Base-by-base conservation (phyloP, 192 early-diverging fungal species). In the Hyaloraphidium curvatum region DNA sequence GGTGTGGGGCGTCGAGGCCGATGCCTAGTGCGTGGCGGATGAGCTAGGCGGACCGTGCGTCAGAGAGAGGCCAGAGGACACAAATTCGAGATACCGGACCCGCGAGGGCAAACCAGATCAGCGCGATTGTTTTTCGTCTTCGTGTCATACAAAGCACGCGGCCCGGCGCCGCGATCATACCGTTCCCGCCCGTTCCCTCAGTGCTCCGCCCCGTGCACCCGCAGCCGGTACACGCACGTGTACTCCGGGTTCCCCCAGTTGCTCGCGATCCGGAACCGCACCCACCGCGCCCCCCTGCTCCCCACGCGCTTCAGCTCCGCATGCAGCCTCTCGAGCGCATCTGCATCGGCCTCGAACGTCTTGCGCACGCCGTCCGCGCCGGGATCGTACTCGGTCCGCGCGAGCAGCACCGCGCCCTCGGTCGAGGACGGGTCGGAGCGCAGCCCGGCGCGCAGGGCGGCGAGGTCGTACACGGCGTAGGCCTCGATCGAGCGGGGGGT, bases 151-250 rank as follows among this genome's bases (percentile, higher is more conserved):
- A n/a, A n/a, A n/a, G n/a, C n/a, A n/a, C n/a, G n/a, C n/a, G n/a
- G n/a, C n/a, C n/a, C n/a, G n/a, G n/a, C n/a, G n/a, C n/a, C n/a
- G n/a, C n/a, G n/a, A n/a, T n/a, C n/a, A n/a, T n/a, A n/a, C n/a
- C n/a, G n/a, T n/a, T n/a, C n/a, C n/a, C n/a, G n/a, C n/a, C n/a
- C n/a, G n/a, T n/a, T n/a, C n/a, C n/a, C n/a, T n/a, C n/a, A n/a
- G n/a, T n/a, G n/a, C n/a, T n/a, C n/a, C n/a, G n/a, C n/a, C n/a
- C 43, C 43, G 23, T 48, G 43, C 23, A 17, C 43, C 22, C 43
- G 43, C 43, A 48, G n/a, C 43, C 43, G 14, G 43, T 48, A 48
- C 5, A 48, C 23, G 23, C 43, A 48, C 7, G 43, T 48, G 22
- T 48, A 48, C 14, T 19, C 5, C 17, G 14, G 14, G 43, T 48